Evolutionary conservation across 202 grass and related monocot species (phyloP), one percentile per base, ranked within the genome.

Genomic region (Cymbopogon flexuosus): DNA sequence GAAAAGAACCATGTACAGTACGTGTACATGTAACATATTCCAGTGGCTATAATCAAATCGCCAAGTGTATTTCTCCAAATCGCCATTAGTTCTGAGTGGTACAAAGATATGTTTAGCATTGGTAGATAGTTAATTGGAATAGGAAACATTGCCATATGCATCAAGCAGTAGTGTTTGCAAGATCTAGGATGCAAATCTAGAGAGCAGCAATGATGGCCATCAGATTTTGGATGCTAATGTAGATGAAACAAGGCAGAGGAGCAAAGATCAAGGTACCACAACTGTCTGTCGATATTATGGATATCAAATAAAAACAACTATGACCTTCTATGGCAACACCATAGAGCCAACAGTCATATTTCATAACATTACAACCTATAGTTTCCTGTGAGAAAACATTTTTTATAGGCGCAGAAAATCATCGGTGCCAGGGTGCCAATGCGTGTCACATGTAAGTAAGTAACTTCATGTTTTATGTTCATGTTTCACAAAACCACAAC

Each of bases 101-200:
- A 69, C 60, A 70, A 69, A 84, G 18, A 19, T 49, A 47, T 24
- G 14, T 69, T 69, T 77, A 37, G 39, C 75, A 84, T 39, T 27
- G 59, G 52, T 70, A 69, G 72, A 46, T 77, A 84, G 13, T 15
- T 43, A 62, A 61, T 11, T 36, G 21, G 27, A 57, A 76, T 16
- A 83, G 23, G 35, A 18, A 46, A 57, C 9, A 42, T 27, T 24
- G 66, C 8, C 8, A 62, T 13, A 76, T 42, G 23, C 15, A 66
- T 67, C 34, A 51, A 27, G 61, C 59, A 75, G 49, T 75, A 65
- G 62, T 33, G 22, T 51, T 41, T 67, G 23, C 71, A 75, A 42
- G 45, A 75, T 75, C 15, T 56, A 83, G n/a, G 62, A 43, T 14
- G 16, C 27, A 2, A 75, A 31, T 65, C 14, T 43, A 31, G 6